Evolutionary conservation across 2,329 filamentous ascomycete genomes (phyloP).

Genomic region (Cladosporium sp.): DNA sequence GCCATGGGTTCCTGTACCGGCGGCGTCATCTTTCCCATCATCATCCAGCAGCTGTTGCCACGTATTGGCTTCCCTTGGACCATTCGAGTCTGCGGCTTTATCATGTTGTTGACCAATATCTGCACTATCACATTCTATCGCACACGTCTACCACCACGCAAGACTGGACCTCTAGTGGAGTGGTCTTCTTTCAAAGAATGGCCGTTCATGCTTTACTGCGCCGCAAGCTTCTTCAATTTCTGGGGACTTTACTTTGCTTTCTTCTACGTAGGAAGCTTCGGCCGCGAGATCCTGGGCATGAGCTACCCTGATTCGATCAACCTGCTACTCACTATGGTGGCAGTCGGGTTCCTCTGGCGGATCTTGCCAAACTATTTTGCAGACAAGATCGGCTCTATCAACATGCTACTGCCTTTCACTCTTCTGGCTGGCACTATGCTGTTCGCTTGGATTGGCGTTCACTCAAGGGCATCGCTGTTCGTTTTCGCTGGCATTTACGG

Average conservation of each 20-base stretch:
- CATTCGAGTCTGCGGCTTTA: conserved; percentile 48
- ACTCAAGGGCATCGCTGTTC: conserved; percentile 35
- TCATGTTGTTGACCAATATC: conserved; percentile 34
- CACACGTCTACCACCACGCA: conserved; percentile 41
- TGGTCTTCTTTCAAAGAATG: conserved; percentile 38
- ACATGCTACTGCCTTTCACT: conserved; percentile 51
- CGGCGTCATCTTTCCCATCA: conserved; percentile 51
- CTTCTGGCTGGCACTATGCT: conserved; percentile 46
- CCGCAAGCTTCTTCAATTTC: conserved; percentile 48
- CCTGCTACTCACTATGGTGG: conserved; percentile 56
- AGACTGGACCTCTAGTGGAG: conserved; percentile 41
- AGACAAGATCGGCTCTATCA: conserved; percentile 54
- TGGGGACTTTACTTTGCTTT: conserved; percentile 30
- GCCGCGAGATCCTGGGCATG: conserved; percentile 37
- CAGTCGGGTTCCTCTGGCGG: conserved; percentile 53
- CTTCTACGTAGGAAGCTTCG: conserved; percentile 42
- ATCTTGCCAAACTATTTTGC: conserved; percentile 51
- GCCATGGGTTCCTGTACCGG: conserved; percentile 57
- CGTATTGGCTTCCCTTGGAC: conserved; percentile 54
- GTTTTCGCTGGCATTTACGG: conserved; percentile 45
- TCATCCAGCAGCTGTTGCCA: conserved; percentile 47
- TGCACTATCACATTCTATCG: conserved; percentile 27
- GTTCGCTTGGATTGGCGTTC: conserved; percentile 55
- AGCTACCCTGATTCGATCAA: conserved; percentile 49
- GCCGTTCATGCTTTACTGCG: conserved; percentile 38